Evolutionary conservation across 1,139 yeast genomes (phyloP).

Genomic region (Magnusiomyces paraingens): DNA sequence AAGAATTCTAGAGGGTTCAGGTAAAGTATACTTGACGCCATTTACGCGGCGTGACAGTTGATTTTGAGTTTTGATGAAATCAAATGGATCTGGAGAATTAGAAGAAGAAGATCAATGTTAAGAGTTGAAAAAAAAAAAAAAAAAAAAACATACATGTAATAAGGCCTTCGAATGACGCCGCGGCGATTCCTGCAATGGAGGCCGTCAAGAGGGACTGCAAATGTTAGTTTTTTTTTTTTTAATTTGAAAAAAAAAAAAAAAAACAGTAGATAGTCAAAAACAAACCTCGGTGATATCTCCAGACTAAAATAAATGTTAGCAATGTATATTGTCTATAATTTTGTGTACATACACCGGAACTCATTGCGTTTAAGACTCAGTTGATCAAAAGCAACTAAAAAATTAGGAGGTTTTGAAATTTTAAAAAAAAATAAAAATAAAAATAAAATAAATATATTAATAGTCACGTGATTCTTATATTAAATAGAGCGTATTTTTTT

Average conservation of each 20-base stretch:
- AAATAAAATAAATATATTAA: too few relatives aligned
- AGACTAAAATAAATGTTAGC: neutral
- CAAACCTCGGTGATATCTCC: too few relatives aligned
- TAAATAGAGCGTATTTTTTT: too few relatives aligned
- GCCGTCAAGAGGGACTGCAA: constrained; percentile 43
- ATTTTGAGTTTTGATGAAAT: constrained; percentile 67
- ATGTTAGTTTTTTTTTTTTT: too few relatives aligned
- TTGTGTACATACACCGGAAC: neutral
- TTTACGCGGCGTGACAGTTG: constrained; percentile 48
- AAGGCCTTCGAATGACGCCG: constrained; percentile 66
- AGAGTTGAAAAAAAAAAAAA: neutral
- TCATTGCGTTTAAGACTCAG: too few relatives aligned
- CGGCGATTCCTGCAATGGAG: constrained; percentile 65
- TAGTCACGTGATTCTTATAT: too few relatives aligned
- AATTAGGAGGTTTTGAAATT: too few relatives aligned
- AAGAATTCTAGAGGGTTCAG: constrained; percentile 41
- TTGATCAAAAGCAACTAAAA: too few relatives aligned
- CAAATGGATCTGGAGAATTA: constrained; percentile 54
- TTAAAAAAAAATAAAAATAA: too few relatives aligned
- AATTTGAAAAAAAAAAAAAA: too few relatives aligned
- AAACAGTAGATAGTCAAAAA: too few relatives aligned
- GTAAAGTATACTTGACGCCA: constrained; percentile 36
- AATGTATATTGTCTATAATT: neutral
- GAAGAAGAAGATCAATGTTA: neutral
- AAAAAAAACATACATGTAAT: constrained; percentile 42